Conservation (phyloP, 768 basidiomycete genomes). For the Ramaria sp. region DNA sequence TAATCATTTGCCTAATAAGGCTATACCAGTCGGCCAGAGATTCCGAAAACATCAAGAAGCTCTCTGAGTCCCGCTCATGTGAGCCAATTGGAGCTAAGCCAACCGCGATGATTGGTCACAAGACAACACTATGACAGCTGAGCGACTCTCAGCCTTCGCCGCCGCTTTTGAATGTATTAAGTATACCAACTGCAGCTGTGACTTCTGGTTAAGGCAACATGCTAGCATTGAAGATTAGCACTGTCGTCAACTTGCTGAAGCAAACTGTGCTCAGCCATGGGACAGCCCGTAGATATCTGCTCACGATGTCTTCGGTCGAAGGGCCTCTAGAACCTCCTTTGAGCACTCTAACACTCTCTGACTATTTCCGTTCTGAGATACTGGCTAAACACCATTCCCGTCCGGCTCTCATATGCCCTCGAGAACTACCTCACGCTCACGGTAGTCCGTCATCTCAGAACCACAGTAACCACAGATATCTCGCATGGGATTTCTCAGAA, state of each 20-base stretch:
- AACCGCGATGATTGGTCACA: no score
- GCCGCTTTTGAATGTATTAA: no score
- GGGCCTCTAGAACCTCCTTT: slow-evolving; percentile 11
- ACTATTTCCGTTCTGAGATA: slow-evolving; percentile 43
- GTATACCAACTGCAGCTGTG: no score
- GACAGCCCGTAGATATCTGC: background rate
- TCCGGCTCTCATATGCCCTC: slow-evolving; percentile 54
- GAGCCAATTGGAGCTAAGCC: no score
- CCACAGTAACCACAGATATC: slow-evolving; percentile 33
- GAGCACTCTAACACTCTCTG: slow-evolving; percentile 8
- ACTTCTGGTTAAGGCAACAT: background rate
- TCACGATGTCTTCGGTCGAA: slow-evolving; percentile 11
- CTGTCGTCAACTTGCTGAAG: background rate
- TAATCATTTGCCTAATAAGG: no score
- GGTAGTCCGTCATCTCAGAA: slow-evolving; percentile 50
- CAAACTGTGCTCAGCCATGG: background rate
- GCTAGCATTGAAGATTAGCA: background rate
- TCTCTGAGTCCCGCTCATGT: no score
- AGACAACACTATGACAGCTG: no score
- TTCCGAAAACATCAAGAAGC: no score
- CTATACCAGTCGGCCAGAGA: no score
- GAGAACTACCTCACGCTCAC: slow-evolving; percentile 46
- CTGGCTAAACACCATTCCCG: slow-evolving; percentile 35
- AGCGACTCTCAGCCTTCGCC: no score
- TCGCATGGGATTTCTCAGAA: slow-evolving; percentile 68